Conservation (phyloP, 2,329 filamentous ascomycete species). For the Domatiomyces catenatus region DNA sequence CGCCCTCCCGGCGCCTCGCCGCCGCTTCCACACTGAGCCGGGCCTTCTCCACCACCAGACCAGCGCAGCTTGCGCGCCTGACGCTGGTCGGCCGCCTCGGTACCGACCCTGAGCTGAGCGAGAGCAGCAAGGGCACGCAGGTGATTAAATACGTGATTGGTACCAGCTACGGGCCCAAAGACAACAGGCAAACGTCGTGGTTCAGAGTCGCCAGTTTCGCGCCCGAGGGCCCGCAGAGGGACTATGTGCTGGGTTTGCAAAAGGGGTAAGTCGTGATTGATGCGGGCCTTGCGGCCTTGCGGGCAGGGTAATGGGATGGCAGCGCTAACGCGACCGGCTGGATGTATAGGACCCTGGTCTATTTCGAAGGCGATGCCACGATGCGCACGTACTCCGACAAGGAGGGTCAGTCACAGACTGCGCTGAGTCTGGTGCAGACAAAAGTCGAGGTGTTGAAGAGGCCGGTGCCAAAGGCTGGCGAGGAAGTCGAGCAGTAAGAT, state of each 20-base stretch:
- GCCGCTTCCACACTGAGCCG: constrained; percentile 37
- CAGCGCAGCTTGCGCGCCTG: constrained; percentile 56
- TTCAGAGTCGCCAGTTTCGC: constrained; percentile 65
- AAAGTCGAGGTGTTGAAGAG: constrained; percentile 28
- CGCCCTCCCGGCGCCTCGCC: constrained; percentile 37
- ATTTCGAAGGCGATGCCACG: constrained; percentile 65
- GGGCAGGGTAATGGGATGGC: too few relatives aligned
- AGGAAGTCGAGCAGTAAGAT: constrained; percentile 5
- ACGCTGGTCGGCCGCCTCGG: constrained; percentile 75
- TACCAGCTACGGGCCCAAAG: constrained; percentile 48
- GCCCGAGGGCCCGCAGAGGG: constrained; percentile 48
- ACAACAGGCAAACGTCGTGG: constrained; percentile 69
- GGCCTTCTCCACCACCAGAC: constrained; percentile 59
- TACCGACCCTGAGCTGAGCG: constrained; percentile 57
- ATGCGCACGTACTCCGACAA: constrained; percentile 52
- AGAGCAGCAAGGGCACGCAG: constrained; percentile 56
- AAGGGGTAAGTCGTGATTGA: constrained; percentile 57
- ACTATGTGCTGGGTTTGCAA: constrained; percentile 55
- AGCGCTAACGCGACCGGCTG: neutral
- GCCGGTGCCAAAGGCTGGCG: constrained; percentile 4
- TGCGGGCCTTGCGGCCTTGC: neutral
- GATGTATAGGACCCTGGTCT: constrained; percentile 52
- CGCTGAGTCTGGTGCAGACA: constrained; percentile 67
- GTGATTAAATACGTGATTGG: constrained; percentile 64
- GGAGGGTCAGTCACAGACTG: constrained; percentile 45